Evolutionary conservation across 2,329 filamentous ascomycete species (phyloP), one percentile per base, ranked within the genome.

Genomic region (Verticillium isaacii): DNA sequence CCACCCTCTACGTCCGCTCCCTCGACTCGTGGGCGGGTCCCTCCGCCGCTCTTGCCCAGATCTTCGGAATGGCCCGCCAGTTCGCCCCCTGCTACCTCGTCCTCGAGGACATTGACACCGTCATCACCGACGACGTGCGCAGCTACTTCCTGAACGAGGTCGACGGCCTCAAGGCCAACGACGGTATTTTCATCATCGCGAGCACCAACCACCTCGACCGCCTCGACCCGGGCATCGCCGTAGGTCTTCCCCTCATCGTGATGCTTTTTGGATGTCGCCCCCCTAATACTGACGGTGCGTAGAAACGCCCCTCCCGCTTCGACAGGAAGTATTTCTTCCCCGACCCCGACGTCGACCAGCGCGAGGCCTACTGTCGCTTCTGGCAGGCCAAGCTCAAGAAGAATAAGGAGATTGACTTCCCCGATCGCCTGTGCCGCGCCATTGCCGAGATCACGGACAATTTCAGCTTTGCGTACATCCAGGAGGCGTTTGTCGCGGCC

Each of bases 81-180:
- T 81, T 83, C 63, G 85, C 89, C 0, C 89, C 89, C 0, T 91
- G 88, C 74, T 84, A 89, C 64, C 81, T 91, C 3, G 85, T 91
- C 50, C 89, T 91, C 62, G 89, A 91, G 71, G 89, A 91, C 65
- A 80, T 91, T 5, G 89, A 91, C 70, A 86, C 83, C 9, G 81
- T 91, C 37, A 82, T 91, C 55, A 80, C 79, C 12, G 83, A 87
- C 60, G 65, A 70, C 2, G 84, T 88, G 15, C 80, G 88, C 32
- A 86, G 82, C 59, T 91, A 89, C 76, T 91, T 91, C 74, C 78
- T 91, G 57, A 91, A 91, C 69, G 87, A 91, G 72, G 84, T 91
- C 3, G 89, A 91, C 64, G 89, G 89, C 0, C 82, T 91, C 12
- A 84, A 85, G 67, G 82, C 80, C 65, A 91, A 91, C 65, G 85